These are phyloP conservation scores for Xerocomellus chrysenteron DNA, from an alignment of 768 basidiomycete genomes.

Conservation along the genomic window DNA sequence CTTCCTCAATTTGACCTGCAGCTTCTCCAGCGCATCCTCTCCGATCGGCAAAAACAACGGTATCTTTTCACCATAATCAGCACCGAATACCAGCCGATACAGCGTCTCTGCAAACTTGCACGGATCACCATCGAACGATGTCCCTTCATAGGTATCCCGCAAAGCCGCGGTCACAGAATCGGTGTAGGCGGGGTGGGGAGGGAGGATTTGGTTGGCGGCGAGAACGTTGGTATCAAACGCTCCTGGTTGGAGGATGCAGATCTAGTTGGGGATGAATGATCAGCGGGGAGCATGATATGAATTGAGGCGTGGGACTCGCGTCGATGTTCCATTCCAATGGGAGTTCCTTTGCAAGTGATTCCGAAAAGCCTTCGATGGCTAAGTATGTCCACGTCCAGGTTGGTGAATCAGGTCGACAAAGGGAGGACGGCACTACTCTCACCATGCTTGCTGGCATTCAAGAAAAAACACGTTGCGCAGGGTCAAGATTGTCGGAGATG, in stretches of 20 bases:
- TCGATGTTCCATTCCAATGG: conserved; percentile 19
- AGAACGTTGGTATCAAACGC: conserved; percentile 15
- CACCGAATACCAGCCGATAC: background rate
- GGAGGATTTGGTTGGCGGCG: background rate
- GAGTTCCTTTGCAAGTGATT: conserved; percentile 13
- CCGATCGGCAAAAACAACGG: conserved; percentile 8
- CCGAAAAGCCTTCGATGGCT: conserved; percentile 12
- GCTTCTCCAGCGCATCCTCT: conserved; percentile 6
- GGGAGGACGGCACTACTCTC: background rate
- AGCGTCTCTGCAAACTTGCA: conserved; percentile 14
- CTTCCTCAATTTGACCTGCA: background rate
- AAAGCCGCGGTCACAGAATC: background rate
- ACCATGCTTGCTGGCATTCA: conserved; percentile 13
- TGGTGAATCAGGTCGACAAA: background rate
- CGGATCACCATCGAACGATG: conserved; percentile 9
- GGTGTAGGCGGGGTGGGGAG: conserved; percentile 8
- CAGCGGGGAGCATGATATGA: too few species aligned
- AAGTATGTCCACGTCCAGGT: background rate
- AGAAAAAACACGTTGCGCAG: too few species aligned
- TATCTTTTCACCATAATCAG: background rate
- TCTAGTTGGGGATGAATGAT: background rate
- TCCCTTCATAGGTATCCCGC: background rate
- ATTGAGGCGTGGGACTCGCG: background rate
- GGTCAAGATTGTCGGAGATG: background rate
- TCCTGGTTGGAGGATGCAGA: conserved; percentile 18